Evolutionary conservation across 2,329 filamentous ascomycete species (phyloP), one percentile per base, ranked within the genome.

Genomic region (Aspergillus quadricinctus): DNA sequence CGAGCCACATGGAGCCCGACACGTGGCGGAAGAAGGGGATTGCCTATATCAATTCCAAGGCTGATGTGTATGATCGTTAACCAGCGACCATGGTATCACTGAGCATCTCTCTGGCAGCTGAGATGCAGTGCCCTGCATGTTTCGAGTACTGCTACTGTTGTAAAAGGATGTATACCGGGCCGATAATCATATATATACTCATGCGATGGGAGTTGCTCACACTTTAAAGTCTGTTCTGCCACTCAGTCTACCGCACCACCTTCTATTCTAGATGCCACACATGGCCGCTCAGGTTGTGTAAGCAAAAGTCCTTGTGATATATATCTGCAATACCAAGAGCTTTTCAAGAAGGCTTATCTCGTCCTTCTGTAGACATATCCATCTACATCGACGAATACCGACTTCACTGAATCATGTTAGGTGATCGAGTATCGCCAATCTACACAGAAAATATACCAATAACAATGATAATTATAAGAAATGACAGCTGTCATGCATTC

Each of bases 1-100:
- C 77, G 8, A 66, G 68, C 28, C 63, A 79, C 62, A 61, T 75
- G 53, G 78, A 78, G 61, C 57, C 66, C 48, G 80, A 83, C 62
- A 71, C 71, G 25, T 80, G 78, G 67, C 71, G 80, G 31, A 65
- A 69, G 53, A 64, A 66, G 45, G 64, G 61, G 37, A 69, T 70
- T 52, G 66, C 65, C n/a, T 71, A 64, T 57, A 66, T 71, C 55
- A 69, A 70, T 54, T 68, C 63, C 6, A 58, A 64, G 25, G 63
- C 66, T 4, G 58, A 37, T 35, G 60, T 53, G 14, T 65, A 69
- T 40, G 64, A 64, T 64, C 63, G 66, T 45, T 69, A 27, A 58
- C 40, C 9, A 25, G 3, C 46, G 23, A 25, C 27, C 31, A 17
- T 25, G n/a, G 11, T 4, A 2, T 17, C 31, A 37, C 14, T 7